These are phyloP conservation scores for Chaetomiaceae sp. DNA, from an alignment of 2,329 filamentous ascomycete species.

Conservation along the genomic window DNA sequence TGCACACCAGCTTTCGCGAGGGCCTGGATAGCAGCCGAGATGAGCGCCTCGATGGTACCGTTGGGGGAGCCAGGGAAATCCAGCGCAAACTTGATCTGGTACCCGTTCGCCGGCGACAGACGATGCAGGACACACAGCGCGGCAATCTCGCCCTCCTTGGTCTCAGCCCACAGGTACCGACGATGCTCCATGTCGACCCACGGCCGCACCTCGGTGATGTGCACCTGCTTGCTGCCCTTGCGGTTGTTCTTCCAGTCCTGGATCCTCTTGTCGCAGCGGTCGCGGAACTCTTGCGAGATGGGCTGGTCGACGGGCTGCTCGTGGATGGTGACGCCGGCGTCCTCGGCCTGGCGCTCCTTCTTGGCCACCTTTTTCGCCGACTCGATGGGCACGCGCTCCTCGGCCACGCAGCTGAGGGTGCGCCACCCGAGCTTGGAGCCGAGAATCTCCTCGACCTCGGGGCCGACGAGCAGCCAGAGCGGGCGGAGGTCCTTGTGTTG, in stretches of 20 bases:
- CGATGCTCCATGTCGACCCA: constrained; percentile 83
- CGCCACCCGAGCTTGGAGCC: constrained; percentile 80
- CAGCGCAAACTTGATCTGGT: constrained; percentile 94
- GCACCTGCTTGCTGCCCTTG: constrained; percentile 77
- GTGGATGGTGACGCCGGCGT: constrained; percentile 76
- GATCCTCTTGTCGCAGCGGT: constrained; percentile 68
- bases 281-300: constrained; percentile 61
- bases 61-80: constrained; percentile 86
- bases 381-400: constrained; percentile 80
- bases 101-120: constrained; percentile 74
- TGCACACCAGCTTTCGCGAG: constrained; percentile 46
- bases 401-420: constrained; percentile 80
- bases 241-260: constrained; percentile 74
- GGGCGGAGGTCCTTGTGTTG: constrained; percentile 57
- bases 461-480: constrained; percentile 83
- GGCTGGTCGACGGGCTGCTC: constrained; percentile 64
- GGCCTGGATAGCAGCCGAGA: constrained; percentile 39
- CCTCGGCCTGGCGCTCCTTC: constrained; percentile 76
- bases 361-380: constrained; percentile 56
- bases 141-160: constrained; percentile 65
- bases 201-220: constrained; percentile 82
- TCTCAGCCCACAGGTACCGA: constrained; percentile 78
- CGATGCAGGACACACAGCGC: constrained; percentile 80
- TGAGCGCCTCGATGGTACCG: constrained; percentile 80
- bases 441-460: constrained; percentile 73